These are phyloP conservation scores for Pezicula neosporulosa DNA, from an alignment of 2,329 filamentous ascomycete species.

Conservation along the genomic window DNA sequence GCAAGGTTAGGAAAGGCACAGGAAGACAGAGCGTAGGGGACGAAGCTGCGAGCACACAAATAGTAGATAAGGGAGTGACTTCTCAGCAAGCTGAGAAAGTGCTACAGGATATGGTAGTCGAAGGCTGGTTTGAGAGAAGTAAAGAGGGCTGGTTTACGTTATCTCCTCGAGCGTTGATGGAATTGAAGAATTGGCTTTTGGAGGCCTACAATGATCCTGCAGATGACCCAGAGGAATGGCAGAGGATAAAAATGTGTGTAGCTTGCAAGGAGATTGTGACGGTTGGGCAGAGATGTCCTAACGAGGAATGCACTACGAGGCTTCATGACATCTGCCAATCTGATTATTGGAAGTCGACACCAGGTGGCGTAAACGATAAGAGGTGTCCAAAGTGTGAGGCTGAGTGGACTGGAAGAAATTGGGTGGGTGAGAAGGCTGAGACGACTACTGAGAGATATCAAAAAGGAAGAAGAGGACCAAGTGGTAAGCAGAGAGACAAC, in stretches of 20 bases:
- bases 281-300: conserved; percentile 71
- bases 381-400: conserved; percentile 61
- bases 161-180: conserved; percentile 75
- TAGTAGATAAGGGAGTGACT: conserved; percentile 57
- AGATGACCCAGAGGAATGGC: conserved; percentile 54
- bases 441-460: conserved; percentile 28
- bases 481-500: conserved; percentile 12
- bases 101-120: conserved; percentile 65
- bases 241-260: conserved; percentile 81
- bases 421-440: conserved; percentile 29
- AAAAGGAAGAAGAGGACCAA: conserved; percentile 26
- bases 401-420: conserved; percentile 39
- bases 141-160: conserved; percentile 69
- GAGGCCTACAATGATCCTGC: conserved; percentile 82
- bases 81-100: conserved; percentile 74
- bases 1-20: conserved; percentile 58
- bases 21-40: conserved; percentile 23
- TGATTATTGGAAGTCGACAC: conserved; percentile 63
- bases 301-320: conserved; percentile 63
- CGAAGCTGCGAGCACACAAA: conserved; percentile 28
- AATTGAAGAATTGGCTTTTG: conserved; percentile 80
- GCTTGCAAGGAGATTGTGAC: conserved; percentile 91
- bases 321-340: conserved; percentile 75
- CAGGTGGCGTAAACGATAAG: conserved; percentile 41
- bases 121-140: conserved; percentile 84